These are phyloP conservation scores for Geotrichum histeridarum DNA, from an alignment of 1,139 yeast species.

Conservation along the genomic window DNA sequence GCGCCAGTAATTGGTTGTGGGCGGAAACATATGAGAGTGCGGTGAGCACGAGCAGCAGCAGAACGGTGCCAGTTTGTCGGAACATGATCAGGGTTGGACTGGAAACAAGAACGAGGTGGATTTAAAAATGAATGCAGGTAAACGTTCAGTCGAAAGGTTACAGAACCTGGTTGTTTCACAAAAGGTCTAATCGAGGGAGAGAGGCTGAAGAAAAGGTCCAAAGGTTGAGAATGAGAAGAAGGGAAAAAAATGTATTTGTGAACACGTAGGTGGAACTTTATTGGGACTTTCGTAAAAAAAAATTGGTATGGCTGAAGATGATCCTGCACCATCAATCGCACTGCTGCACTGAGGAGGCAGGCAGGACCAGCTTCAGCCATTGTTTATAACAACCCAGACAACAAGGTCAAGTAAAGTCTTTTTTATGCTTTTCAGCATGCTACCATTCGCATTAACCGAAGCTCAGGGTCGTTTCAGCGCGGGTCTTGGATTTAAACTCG, in stretches of 20 bases:
- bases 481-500: too few relatives aligned
- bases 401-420: neutral
- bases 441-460: too few relatives aligned
- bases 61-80: too few relatives aligned
- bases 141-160: neutral
- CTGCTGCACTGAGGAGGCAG: too few relatives aligned
- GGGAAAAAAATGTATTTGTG: neutral
- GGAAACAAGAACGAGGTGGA: neutral
- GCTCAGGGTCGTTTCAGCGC: too few relatives aligned
- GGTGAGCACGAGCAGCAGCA: too few relatives aligned
- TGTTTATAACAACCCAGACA: neutral
- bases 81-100: neutral
- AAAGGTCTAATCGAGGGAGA: neutral
- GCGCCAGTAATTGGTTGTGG: constrained; percentile 78
- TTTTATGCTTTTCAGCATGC: neutral
- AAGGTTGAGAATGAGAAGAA: neutral
- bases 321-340: too few relatives aligned
- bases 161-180: neutral
- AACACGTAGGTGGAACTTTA: too few relatives aligned
- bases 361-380: too few relatives aligned
- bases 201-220: neutral
- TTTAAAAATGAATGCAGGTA: neutral
- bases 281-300: too few relatives aligned
- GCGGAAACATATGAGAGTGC: constrained; percentile 41
- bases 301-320: too few relatives aligned